A percentile compares a stretch with the other conserved stretches of the same genome.
Conservation (phyloP, 371 early-diverging fungal genomes). For the Phascolomyces articulosus region DNA sequence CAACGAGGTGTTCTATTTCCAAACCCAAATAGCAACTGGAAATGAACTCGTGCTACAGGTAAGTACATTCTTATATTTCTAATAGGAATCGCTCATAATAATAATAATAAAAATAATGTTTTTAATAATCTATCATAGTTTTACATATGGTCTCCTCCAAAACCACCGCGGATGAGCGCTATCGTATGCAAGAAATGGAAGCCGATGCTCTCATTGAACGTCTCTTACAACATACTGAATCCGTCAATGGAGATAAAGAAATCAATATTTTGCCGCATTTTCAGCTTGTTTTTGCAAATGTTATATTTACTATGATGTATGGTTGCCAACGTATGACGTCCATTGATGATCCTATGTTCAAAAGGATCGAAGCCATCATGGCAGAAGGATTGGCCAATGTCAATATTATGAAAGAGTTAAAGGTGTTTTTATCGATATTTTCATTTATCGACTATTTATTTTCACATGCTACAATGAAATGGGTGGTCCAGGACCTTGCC, state of each 20-base stretch:
- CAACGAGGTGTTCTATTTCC: conserved; percentile 15
- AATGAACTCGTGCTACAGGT: conserved; percentile 12
- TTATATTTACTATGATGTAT: conserved; percentile 1
- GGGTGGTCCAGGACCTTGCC: neutral
- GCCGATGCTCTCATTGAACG: too few species aligned
- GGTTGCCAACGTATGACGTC: conserved; percentile 9
- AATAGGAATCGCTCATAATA: too few species aligned
- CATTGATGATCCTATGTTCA: conserved; percentile 16
- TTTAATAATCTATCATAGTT: too few species aligned
- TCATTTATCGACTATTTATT: conserved; percentile 5
- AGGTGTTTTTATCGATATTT: conserved; percentile 17
- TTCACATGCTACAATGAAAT: neutral
- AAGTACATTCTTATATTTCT: too few species aligned
- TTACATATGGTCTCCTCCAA: too few species aligned
- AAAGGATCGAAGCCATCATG: neutral
- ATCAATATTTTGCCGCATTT: neutral
- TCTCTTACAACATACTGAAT: too few species aligned
- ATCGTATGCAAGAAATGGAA: too few species aligned
- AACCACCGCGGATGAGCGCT: too few species aligned
- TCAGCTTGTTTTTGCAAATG: conserved; percentile 1
- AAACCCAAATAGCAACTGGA: conserved; percentile 7
- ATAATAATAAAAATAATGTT: too few species aligned
- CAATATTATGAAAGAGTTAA: conserved; percentile 8
- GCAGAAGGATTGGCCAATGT: neutral
- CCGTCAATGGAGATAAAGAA: too few species aligned